These are phyloP conservation scores for Debaryomyces castellii DNA, from an alignment of 805 yeast genomes.

Conservation along the genomic window DNA sequence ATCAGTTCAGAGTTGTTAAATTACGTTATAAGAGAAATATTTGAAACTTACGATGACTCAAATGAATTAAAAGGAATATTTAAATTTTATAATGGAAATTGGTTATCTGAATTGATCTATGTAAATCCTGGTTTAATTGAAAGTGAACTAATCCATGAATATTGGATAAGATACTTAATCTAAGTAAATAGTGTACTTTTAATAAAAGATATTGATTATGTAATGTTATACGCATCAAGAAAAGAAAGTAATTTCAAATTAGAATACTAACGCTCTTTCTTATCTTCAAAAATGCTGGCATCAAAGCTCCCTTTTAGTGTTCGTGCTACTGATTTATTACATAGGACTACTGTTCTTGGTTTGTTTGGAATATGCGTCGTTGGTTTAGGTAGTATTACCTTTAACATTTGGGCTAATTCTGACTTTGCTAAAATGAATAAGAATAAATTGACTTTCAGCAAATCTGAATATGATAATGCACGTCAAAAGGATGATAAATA, in stretches of 20 bases:
- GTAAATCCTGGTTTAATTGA: constrained; percentile 42
- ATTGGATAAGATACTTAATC: constrained; percentile 40
- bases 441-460: constrained; percentile 37
- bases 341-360: constrained; percentile 42
- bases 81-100: constrained; percentile 35
- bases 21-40: constrained; percentile 23
- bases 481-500: constrained; percentile 11
- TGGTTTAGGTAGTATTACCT: constrained; percentile 38
- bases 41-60: constrained; percentile 21
- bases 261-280: background rate
- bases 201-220: constrained; percentile 5
- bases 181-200: constrained; percentile 11
- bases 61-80: constrained; percentile 22
- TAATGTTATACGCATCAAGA: constrained; percentile 3
- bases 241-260: background rate
- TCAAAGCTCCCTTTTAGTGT: constrained; percentile 40
- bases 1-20: constrained; percentile 35
- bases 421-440: constrained; percentile 43
- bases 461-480: constrained; percentile 29
- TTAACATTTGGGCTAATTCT: constrained; percentile 43
- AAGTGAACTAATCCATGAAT: constrained; percentile 28
- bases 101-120: constrained; percentile 41
- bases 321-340: constrained; percentile 44
- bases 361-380: constrained; percentile 41
- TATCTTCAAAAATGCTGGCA: constrained; percentile 11